Evolutionary conservation across 2,329 filamentous ascomycete species (phyloP).

Genomic region (Microcyclospora pomicola): DNA sequence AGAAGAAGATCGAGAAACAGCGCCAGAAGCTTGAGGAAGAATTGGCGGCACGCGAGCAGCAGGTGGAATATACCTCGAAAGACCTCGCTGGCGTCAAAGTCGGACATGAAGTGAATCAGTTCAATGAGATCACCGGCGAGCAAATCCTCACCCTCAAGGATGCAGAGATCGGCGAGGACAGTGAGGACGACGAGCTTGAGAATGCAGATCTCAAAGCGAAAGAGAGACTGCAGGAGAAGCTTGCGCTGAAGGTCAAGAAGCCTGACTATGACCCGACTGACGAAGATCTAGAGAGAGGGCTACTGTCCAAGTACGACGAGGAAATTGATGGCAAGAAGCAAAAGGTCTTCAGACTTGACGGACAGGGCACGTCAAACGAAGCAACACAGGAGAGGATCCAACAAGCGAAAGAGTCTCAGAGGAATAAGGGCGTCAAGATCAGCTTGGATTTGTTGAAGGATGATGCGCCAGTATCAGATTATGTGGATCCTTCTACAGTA

Average conservation of each 20-base stretch:
- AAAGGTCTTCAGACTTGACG: constrained; percentile 78
- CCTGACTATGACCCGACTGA: constrained; percentile 78
- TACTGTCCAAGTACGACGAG: constrained; percentile 88
- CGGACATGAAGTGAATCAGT: constrained; percentile 68
- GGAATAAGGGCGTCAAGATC: constrained; percentile 51
- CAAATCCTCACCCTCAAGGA: constrained; percentile 94
- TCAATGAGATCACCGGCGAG: constrained; percentile 61
- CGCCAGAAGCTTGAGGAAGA: constrained; percentile 65
- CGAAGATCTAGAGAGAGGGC: constrained; percentile 48
- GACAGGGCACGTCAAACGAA: constrained; percentile 55
- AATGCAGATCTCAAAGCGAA: constrained; percentile 58
- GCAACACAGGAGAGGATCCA: constrained; percentile 34
- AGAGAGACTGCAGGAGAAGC: constrained; percentile 58
- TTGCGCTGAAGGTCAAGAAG: constrained; percentile 82
- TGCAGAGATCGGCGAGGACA: constrained; percentile 63
- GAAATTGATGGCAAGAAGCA: constrained; percentile 81
- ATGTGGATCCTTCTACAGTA: constrained; percentile 70
- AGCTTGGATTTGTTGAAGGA: constrained; percentile 59
- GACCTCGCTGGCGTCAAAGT: constrained; percentile 87
- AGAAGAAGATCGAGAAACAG: constrained; percentile 72
- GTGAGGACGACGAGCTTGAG: constrained; percentile 81
- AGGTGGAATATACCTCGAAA: constrained; percentile 66
- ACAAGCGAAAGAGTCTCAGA: constrained; percentile 39
- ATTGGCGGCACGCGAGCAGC: constrained; percentile 58
- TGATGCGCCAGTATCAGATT: constrained; percentile 65